Evolutionary conservation across 1,139 yeast species (phyloP).

Genomic region (Entelexis paramagnoliae): DNA sequence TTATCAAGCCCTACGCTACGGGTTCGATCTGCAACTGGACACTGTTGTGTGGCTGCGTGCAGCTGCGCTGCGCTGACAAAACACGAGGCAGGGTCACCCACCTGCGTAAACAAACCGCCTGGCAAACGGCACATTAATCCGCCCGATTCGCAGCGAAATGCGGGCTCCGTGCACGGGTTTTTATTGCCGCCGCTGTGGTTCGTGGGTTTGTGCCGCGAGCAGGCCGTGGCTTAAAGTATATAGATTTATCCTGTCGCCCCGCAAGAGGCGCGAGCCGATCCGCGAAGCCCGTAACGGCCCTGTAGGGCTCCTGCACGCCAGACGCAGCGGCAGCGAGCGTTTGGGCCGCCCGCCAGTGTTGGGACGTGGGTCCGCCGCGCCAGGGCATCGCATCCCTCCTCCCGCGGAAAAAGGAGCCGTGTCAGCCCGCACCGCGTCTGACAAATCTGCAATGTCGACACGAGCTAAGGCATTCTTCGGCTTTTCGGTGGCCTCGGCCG

Average conservation of each 20-base stretch:
- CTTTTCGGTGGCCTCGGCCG: slow-evolving; percentile 46
- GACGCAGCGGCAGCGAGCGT: no score
- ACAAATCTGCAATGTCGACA: slow-evolving; percentile 16
- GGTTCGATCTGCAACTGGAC: slow-evolving; percentile 5
- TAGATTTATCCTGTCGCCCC: no score
- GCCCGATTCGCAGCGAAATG: neutral
- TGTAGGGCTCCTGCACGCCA: no score
- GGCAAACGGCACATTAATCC: neutral
- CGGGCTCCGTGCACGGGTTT: no score
- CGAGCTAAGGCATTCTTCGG: slow-evolving; percentile 44
- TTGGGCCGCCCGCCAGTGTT: no score
- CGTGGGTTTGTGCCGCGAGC: no score
- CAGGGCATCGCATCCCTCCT: no score
- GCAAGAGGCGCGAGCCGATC: no score
- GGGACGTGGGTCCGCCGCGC: no score
- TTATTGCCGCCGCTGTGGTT: no score
- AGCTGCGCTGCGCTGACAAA: slow-evolving; percentile 8
- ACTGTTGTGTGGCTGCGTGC: slow-evolving; percentile 7
- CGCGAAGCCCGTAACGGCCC: no score
- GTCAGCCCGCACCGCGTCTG: neutral
- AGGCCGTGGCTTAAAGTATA: no score
- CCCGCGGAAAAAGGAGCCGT: neutral
- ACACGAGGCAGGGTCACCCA: neutral
- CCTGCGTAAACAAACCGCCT: neutral
- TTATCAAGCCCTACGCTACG: slow-evolving; percentile 5